Evolutionary conservation across 1,139 yeast species (phyloP), one percentile per base, ranked within the genome.

Genomic region (Suhomyces yuchorum): DNA sequence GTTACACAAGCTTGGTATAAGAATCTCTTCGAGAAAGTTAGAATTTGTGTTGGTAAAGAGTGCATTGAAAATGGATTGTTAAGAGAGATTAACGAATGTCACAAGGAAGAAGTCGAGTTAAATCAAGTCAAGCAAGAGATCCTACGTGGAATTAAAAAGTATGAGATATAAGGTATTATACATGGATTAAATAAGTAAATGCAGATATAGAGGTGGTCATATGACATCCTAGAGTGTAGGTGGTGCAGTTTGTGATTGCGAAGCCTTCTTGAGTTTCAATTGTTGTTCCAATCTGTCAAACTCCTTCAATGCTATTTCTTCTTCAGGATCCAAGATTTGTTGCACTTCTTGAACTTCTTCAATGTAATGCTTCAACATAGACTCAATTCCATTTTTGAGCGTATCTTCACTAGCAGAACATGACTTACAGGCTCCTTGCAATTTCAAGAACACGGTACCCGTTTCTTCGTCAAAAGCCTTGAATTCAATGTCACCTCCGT

Each of bases 401-500:
- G 96, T 88, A 48, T 87, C 91, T 47, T 85, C 83, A 60, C 89
- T 82, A 34, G 87, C 75, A 49, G 88, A 85, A 56, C 96, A 88
- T 1, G 90, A 77, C 49, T 90, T 80, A 67, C 96, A 88, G 2
- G 96, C 96, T 36, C 96, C 96, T 56, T 84, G 85, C 45, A 88
- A 74, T 63, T 85, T 85, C 59, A 88, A 76, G 60, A 79, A 84
- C 1, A 88, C 96, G 7, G 81, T 75, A 6, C 96, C 96, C 1
- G 78, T 71, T 50, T 78, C 82, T 49, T 82, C 87, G 51, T 83
- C 86, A 60, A 85, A 85, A 0, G 84, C 88, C 53, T 81, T 77
- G 63, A 79, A 88, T 61, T 81, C 90, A 53, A 84, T 80, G 62
- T 86, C 93, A 15, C 93, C 96, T 46, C 96, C 96, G 59, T 87